These are phyloP conservation scores for Pseudevernia furfuracea DNA, from an alignment of 495 filamentous ascomycete genomes.

Conservation along the genomic window DNA sequence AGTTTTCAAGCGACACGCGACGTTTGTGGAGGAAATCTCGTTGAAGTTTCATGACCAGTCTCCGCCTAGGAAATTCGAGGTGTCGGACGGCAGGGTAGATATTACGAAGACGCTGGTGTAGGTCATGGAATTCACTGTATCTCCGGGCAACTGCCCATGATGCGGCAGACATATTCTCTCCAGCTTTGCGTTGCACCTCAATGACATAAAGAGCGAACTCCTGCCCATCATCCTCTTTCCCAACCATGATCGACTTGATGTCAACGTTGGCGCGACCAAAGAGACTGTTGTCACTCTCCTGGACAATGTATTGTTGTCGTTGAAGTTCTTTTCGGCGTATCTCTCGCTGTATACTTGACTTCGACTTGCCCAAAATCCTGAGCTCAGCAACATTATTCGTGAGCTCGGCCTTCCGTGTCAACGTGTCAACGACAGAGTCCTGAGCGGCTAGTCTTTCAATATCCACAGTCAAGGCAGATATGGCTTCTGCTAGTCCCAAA, in stretches of 20 bases:
- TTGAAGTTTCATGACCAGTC: constrained; percentile 93
- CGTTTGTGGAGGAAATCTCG: constrained; percentile 91
- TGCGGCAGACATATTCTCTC: constrained; percentile 79
- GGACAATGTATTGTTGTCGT: constrained; percentile 91
- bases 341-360: constrained; percentile 83
- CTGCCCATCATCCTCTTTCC: constrained; percentile 82
- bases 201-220: constrained; percentile 92
- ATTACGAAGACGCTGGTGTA: constrained; percentile 78
- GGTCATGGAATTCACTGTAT: constrained; percentile 94
- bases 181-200: constrained; percentile 81
- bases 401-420: constrained; percentile 88
- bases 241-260: constrained; percentile 88
- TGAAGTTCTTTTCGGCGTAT: constrained; percentile 92
- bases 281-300: constrained; percentile 95
- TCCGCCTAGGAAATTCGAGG: constrained; percentile 82
- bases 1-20: constrained; percentile 71
- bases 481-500: constrained; percentile 86
- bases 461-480: constrained; percentile 71
- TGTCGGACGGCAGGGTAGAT: constrained; percentile 80
- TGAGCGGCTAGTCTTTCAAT: constrained; percentile 85
- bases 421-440: constrained; percentile 82
- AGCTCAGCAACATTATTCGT: constrained; percentile 94
- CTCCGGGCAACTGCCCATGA: constrained; percentile 73
- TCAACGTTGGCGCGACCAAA: constrained; percentile 83
- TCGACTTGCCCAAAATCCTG: constrained; percentile 87